phyloP scores from a whole-genome alignment of 345 rosid genomes.

The Melaleuca quinquenervia region DNA sequence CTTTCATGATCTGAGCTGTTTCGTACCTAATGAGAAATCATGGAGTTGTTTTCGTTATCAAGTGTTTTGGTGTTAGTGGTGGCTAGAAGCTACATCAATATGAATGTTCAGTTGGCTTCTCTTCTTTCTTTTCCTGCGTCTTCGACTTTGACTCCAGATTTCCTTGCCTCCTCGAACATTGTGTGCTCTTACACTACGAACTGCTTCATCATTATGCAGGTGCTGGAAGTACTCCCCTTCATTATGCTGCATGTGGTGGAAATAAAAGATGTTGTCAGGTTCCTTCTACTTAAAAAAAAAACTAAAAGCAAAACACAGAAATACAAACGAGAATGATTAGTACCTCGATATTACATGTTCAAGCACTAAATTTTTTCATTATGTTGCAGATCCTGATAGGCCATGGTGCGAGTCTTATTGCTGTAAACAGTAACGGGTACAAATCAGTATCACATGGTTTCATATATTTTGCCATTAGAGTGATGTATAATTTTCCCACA shows the following conservation, averaged over 20 bases:
- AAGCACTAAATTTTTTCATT: background rate
- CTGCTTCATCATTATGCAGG: constrained; percentile 21
- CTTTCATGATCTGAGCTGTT: background rate
- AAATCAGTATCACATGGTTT: background rate
- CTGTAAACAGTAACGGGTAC: constrained; percentile 61
- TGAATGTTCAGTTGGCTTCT: background rate
- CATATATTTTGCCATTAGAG: background rate
- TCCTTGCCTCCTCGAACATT: background rate
- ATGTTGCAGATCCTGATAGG: constrained; percentile 52
- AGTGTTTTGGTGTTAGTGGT: background rate
- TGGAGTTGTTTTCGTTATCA: background rate
- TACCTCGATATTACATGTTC: background rate
- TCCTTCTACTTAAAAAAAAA: background rate
- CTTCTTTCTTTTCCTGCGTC: background rate
- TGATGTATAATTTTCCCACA: background rate
- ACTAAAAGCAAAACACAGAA: background rate
- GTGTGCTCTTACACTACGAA: background rate
- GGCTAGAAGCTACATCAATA: background rate
- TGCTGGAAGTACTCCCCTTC: constrained; percentile 91
- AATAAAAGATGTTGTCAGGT: constrained; percentile 83
- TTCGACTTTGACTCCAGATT: background rate
- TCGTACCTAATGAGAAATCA: background rate
- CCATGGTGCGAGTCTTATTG: constrained; percentile 46
- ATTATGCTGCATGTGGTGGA: constrained; percentile 89
- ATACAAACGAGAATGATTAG: background rate